phyloP scores from a whole-genome alignment of 805 yeast genomes.

The Candida lessepsii region DNA sequence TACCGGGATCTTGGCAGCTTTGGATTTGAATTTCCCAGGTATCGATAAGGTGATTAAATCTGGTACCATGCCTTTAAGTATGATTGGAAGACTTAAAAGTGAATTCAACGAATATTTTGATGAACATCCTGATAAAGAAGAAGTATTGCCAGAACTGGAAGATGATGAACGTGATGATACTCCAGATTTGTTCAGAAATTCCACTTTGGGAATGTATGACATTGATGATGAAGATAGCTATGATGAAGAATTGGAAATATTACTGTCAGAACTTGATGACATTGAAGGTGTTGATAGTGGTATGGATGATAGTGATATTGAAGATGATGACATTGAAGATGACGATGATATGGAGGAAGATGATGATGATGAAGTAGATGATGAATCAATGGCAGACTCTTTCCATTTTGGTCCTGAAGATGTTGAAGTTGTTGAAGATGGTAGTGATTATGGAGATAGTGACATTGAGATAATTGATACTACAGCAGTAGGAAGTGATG shows the following conservation, averaged over 20 bases:
- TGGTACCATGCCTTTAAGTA: constrained; percentile 57
- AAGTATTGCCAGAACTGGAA: constrained; percentile 40
- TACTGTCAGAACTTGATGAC: constrained; percentile 33
- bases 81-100: constrained; percentile 55
- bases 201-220: constrained; percentile 93
- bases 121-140: constrained; percentile 52
- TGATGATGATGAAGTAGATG: constrained; percentile 44
- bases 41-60: constrained; percentile 58
- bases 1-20: constrained; percentile 56
- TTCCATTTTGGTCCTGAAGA: constrained; percentile 21
- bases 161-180: constrained; percentile 67
- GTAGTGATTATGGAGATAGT: constrained; percentile 22
- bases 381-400: constrained; percentile 29
- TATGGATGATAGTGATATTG: constrained; percentile 22
- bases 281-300: constrained; percentile 29
- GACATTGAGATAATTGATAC: constrained; percentile 21
- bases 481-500: constrained; percentile 14
- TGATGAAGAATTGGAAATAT: constrained; percentile 43
- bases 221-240: constrained; percentile 60
- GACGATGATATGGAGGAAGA: constrained; percentile 26
- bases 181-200: constrained; percentile 80
- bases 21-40: constrained; percentile 74
- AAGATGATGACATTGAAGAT: constrained; percentile 23
- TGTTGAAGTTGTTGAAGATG: constrained; percentile 43
- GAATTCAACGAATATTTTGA: constrained; percentile 59